Conservation (phyloP, 345 rosid genomes). For the Rhodamnia argentea region DNA sequence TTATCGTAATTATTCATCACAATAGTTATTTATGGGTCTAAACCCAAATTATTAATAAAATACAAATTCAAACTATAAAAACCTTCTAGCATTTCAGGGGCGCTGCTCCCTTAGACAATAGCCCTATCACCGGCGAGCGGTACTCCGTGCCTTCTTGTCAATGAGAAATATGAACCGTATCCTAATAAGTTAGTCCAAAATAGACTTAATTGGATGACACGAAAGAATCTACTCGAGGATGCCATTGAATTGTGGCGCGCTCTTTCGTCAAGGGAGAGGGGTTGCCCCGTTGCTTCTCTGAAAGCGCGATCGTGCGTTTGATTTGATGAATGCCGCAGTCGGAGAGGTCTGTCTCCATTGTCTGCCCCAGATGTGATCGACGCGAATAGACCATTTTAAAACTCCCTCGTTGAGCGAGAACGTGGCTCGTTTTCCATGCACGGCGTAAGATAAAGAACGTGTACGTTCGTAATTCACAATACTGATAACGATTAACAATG, state of each 20-base stretch:
- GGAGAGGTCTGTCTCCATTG: background rate
- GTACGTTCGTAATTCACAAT: background rate
- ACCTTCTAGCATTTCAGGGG: too few species aligned
- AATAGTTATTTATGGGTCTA: too few species aligned
- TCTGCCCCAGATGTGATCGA: background rate
- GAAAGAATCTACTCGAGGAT: background rate
- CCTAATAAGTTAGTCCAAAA: too few species aligned
- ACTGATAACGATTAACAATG: background rate
- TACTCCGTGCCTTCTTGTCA: accelerated
- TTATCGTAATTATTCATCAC: too few species aligned
- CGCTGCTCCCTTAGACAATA: too few species aligned
- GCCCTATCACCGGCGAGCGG: too few species aligned
- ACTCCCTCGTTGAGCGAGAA: background rate
- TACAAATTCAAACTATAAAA: too few species aligned
- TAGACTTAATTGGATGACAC: too few species aligned
- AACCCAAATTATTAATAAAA: too few species aligned
- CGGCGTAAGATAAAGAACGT: background rate
- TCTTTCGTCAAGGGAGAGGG: background rate
- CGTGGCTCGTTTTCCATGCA: background rate
- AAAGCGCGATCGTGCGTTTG: background rate
- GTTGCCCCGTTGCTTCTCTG: background rate
- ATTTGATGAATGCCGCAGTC: background rate
- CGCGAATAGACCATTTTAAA: background rate
- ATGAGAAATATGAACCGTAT: too few species aligned
- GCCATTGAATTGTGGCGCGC: background rate